phyloP scores from a whole-genome alignment of 169 alveolate species.

The Ichthyophthirius multifiliis region DNA sequence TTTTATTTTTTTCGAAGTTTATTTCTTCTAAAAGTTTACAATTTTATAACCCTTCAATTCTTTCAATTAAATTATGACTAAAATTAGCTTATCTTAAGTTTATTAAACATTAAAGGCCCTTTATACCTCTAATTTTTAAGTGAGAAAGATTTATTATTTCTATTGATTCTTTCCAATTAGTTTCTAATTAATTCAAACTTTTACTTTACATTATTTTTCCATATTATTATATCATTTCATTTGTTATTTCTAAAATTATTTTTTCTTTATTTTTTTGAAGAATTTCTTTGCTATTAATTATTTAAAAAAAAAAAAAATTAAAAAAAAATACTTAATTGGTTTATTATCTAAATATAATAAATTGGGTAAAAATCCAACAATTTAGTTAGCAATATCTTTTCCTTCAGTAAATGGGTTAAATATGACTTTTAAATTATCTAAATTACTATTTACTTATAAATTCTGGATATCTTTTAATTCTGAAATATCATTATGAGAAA shows the following conservation, averaged over 20 bases:
- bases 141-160: constrained; percentile 62
- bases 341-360: constrained; percentile 48
- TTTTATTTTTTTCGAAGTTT: constrained; percentile 75
- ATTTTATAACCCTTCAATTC: constrained; percentile 64
- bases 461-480: constrained; percentile 33
- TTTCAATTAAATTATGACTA: constrained; percentile 66
- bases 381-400: constrained; percentile 17
- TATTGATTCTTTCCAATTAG: constrained; percentile 53
- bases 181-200: neutral
- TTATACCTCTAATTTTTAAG: constrained; percentile 54
- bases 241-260: neutral
- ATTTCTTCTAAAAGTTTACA: constrained; percentile 71
- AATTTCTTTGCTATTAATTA: neutral
- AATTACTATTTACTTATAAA: constrained; percentile 3
- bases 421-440: constrained; percentile 46
- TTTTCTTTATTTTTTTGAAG: constrained; percentile 14
- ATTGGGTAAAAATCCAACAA: constrained; percentile 27
- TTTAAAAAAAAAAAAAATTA: neutral
- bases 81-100: constrained; percentile 67
- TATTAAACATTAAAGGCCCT: constrained; percentile 56
- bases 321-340: constrained; percentile 9
- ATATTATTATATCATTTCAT: constrained; percentile 26
- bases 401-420: constrained; percentile 63
- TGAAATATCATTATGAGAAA: constrained; percentile 56
- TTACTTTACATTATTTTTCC: constrained; percentile 9